Conservation (phyloP, 2,329 filamentous ascomycete genomes). For the Aureobasidium zeae region DNA sequence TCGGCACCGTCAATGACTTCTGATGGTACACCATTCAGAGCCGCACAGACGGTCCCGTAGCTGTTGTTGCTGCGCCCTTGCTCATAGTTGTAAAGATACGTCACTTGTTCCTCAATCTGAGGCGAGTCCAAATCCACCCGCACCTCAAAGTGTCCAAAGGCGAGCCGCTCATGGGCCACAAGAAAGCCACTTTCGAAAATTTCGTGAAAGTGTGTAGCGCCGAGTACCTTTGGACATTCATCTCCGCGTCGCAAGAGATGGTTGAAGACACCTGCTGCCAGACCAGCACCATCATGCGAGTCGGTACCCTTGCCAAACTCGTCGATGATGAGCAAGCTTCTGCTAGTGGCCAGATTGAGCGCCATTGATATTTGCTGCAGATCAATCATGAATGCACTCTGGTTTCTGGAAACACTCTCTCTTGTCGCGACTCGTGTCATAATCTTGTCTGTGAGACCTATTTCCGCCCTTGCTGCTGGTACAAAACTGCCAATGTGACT, state of each 20-base stretch:
- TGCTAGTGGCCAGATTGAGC: conserved; percentile 61
- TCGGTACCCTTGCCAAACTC: conserved; percentile 74
- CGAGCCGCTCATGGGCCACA: conserved; percentile 39
- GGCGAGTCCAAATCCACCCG: conserved; percentile 46
- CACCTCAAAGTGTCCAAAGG: conserved; percentile 65
- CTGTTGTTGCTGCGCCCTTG: conserved; percentile 65
- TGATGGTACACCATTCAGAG: conserved; percentile 70
- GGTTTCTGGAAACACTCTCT: conserved; percentile 54
- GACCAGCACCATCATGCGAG: conserved; percentile 52
- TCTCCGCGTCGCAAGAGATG: conserved; percentile 43
- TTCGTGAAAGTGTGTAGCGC: conserved; percentile 60
- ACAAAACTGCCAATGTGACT: conserved; percentile 91
- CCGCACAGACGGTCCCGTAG: conserved; percentile 77
- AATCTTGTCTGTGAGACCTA: conserved; percentile 89
- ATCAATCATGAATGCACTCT: conserved; percentile 70
- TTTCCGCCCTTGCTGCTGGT: conserved; percentile 63
- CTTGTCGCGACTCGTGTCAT: conserved; percentile 74
- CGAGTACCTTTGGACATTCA: conserved; percentile 50
- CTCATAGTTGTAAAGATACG: conserved; percentile 59
- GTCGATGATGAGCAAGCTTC: conserved; percentile 80
- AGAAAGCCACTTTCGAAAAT: conserved; percentile 60
- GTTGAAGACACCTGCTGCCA: conserved; percentile 53
- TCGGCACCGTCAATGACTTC: conserved; percentile 68
- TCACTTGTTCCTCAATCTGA: conserved; percentile 53
- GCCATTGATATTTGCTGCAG: conserved; percentile 76